Evolutionary conservation across 2,329 filamentous ascomycete species (phyloP), one percentile per base, ranked within the genome.

Genomic region (Coleophoma eucalyptorum): DNA sequence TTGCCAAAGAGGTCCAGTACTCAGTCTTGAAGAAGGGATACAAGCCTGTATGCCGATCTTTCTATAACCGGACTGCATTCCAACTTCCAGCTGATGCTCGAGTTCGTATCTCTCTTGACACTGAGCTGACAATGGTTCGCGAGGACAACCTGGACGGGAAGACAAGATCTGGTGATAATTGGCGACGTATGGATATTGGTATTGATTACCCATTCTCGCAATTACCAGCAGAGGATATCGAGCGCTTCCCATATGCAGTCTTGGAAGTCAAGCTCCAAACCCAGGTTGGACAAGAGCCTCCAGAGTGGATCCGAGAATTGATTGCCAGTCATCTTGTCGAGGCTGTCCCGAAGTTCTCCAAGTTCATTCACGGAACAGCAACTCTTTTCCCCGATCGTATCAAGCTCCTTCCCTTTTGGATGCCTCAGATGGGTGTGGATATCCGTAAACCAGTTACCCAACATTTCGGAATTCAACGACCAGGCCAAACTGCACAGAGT

Each of bases 341-440:
- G 72, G 92, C 94, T n/a, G 92, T 99, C 2, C 94, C 94, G 55
- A 99, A 99, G 67, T 99, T 97, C 71, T 97, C 91, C 65, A 99
- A 99, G 72, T 99, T 97, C 69, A 97, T 99, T 52, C 94, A 99
- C 69, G 94, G 94, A 52, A 91, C 87, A 2, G 93, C 93, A 10
- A 89, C 83, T 11, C 73, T 99, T 43, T 95, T 97, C 68, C 92
- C 92, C 0, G 80, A 85, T 42, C 84, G 88, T 50, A 99, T 99
- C 69, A 77, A 97, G 44, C 78, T 99, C 12, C 77, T 99, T 5
- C 94, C 94, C 1, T 99, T 90, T 76, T 99, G 94, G 94, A 89
- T 93, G 77, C 94, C 94, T 1, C 94, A 99, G 71, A 99, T 99
- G 94, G 86, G 96, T 59, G 84, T 95, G 20, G 94, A 99, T 65